Percentiles rank a stretch among this genome's conserved stretches.
Evolutionary conservation across 2,329 filamentous ascomycete species (phyloP).

Genomic region (Fusarium lyarnte): DNA sequence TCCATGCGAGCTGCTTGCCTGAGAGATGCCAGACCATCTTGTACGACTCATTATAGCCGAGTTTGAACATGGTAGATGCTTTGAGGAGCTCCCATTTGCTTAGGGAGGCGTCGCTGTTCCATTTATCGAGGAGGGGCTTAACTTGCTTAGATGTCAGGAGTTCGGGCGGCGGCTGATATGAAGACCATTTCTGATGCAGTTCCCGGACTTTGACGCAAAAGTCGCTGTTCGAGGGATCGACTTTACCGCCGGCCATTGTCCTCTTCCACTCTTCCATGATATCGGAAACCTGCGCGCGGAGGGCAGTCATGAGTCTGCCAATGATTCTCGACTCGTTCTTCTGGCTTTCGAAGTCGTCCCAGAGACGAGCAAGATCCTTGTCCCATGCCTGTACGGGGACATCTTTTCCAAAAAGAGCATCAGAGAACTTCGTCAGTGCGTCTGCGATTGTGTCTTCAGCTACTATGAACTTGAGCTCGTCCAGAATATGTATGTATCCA

Average conservation of each 20-base stretch:
- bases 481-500: constrained; percentile 63
- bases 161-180: constrained; percentile 50
- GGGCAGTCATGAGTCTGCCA: constrained; percentile 44
- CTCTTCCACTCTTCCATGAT: constrained; percentile 50
- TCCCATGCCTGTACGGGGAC: constrained; percentile 48
- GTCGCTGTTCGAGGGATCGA: constrained; percentile 44
- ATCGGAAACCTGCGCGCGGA: constrained; percentile 48
- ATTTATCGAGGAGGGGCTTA: constrained; percentile 41
- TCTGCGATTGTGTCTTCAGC: constrained; percentile 54
- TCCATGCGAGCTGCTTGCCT: constrained; percentile 57
- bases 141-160: constrained; percentile 41
- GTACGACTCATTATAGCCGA: constrained; percentile 41
- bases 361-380: constrained; percentile 48
- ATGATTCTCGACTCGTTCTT: constrained; percentile 42
- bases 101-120: constrained; percentile 38
- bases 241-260: neutral
- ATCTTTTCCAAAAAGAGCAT: constrained; percentile 17
- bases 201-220: constrained; percentile 45
- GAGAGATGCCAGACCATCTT: constrained; percentile 59
- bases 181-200: constrained; percentile 54
- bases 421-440: constrained; percentile 49
- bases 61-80: constrained; percentile 59
- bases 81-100: constrained; percentile 61
- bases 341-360: constrained; percentile 48
- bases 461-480: constrained; percentile 67